Evolutionary conservation across 2,329 filamentous ascomycete genomes (phyloP).

Genomic region (Aureobasidium mangrovei): DNA sequence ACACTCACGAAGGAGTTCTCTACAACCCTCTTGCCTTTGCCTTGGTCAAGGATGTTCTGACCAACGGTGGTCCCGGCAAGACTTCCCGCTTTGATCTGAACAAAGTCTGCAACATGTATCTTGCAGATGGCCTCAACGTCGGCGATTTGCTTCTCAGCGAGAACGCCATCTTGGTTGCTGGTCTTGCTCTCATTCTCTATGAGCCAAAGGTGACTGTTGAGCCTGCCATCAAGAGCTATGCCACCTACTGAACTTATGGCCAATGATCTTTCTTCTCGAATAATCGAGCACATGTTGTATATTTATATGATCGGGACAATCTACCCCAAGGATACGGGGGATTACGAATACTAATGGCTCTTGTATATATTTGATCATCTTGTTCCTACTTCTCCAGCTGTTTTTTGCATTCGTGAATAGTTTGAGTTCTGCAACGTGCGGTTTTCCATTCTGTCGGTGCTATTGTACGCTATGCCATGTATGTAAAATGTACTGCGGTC

Average conservation of each 20-base stretch:
- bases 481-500: not conserved
- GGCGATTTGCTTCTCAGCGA: slow-evolving; percentile 40
- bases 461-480: not conserved
- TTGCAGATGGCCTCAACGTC: slow-evolving; percentile 34
- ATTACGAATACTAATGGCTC: not conserved
- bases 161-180: slow-evolving; percentile 34
- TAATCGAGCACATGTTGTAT: not conserved
- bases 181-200: slow-evolving; percentile 28
- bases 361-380: not conserved
- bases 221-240: slow-evolving; percentile 35
- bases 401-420: not conserved
- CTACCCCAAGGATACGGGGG: not conserved
- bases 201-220: slow-evolving; percentile 29
- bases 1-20: slow-evolving; percentile 44
- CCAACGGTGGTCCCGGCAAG: slow-evolving; percentile 38
- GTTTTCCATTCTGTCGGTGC: not conserved
- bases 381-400: not conserved
- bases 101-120: slow-evolving; percentile 32
- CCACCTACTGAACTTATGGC: slow-evolving; percentile 14
- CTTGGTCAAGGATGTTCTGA: slow-evolving; percentile 42
- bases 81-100: slow-evolving; percentile 32
- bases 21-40: slow-evolving; percentile 41
- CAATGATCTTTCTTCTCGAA: not conserved
- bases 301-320: not conserved
- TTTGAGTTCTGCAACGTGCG: too few species aligned